Conservation (phyloP, 2,329 filamentous ascomycete genomes). For the Aspergillus spinulosporus region DNA sequence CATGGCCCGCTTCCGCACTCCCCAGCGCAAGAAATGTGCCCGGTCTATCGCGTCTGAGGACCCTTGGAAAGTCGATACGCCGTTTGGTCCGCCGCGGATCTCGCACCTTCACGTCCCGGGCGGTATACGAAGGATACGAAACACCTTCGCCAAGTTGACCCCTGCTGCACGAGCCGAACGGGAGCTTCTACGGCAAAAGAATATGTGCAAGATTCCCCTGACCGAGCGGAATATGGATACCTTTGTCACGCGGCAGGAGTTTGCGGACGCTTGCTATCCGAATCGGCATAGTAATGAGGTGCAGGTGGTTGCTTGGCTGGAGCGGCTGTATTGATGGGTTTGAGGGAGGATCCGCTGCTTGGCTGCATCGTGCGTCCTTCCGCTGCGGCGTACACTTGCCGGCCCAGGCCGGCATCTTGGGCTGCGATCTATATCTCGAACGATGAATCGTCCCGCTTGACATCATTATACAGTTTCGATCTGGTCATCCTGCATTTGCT, state of each 20-base stretch:
- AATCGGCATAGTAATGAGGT: slow-evolving; percentile 60
- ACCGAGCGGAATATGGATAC: slow-evolving; percentile 40
- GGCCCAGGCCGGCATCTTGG: not conserved
- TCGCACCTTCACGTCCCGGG: slow-evolving; percentile 29
- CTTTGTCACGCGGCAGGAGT: slow-evolving; percentile 36
- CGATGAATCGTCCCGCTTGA: slow-evolving; percentile 7
- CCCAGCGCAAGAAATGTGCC: slow-evolving; percentile 26
- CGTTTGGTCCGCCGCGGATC: slow-evolving; percentile 35
- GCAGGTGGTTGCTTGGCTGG: slow-evolving; percentile 75
- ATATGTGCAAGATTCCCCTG: slow-evolving; percentile 36
- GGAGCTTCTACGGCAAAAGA: slow-evolving; percentile 39
- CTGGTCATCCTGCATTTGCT: slow-evolving; percentile 16
- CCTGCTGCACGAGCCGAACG: slow-evolving; percentile 37
- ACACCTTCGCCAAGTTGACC: slow-evolving; percentile 36
- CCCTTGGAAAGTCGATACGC: slow-evolving; percentile 34
- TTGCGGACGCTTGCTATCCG: slow-evolving; percentile 57
- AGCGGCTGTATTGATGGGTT: slow-evolving; percentile 63
- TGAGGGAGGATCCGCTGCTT: slow-evolving; percentile 12
- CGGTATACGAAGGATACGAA: slow-evolving; percentile 38
- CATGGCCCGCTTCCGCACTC: slow-evolving; percentile 21
- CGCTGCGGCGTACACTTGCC: not conserved
- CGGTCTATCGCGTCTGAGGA: slow-evolving; percentile 29
- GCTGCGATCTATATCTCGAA: not conserved
- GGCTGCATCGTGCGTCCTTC: not conserved
- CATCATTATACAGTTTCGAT: not conserved